These are phyloP conservation scores for Clarireedia monteithiana DNA, from an alignment of 2,329 filamentous ascomycete genomes.

Conservation along the genomic window DNA sequence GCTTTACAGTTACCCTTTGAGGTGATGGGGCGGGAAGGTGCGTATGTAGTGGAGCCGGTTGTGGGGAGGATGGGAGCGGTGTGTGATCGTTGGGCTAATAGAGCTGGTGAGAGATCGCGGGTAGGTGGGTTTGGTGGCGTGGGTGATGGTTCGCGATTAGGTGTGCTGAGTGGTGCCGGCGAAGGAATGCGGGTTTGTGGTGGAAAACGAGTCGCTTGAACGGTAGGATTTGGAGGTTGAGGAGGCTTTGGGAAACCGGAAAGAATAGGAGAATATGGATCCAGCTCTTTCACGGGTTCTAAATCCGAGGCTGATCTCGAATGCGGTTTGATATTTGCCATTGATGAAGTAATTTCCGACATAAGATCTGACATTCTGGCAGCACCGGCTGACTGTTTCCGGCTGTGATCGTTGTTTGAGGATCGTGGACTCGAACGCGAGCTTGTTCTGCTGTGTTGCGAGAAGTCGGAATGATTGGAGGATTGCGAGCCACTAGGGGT, in stretches of 20 bases:
- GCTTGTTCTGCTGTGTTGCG: constrained; percentile 51
- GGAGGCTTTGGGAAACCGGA: constrained; percentile 10
- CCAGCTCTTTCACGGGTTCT: constrained; percentile 3
- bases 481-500: constrained; percentile 55
- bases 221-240: constrained; percentile 39
- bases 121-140: neutral
- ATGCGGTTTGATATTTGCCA: constrained; percentile 24
- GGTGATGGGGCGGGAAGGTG: constrained; percentile 16
- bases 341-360: constrained; percentile 47
- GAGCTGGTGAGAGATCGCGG: neutral
- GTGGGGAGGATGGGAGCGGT: constrained; percentile 7
- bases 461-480: constrained; percentile 55
- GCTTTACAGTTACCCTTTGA: constrained; percentile 67
- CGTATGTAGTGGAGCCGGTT: neutral
- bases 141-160: neutral
- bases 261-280: constrained; percentile 8
- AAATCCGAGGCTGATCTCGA: neutral
- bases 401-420: constrained; percentile 23
- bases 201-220: constrained; percentile 34
- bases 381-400: constrained; percentile 32
- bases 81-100: constrained; percentile 7
- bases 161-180: constrained; percentile 1
- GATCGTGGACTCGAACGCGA: constrained; percentile 52
- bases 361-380: constrained; percentile 44
- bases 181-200: constrained; percentile 15